Percentiles rank a stretch among this genome's conserved stretches.
phyloP scores from a whole-genome alignment of 495 filamentous ascomycete genomes.

The Penicillium egyptiacum region DNA sequence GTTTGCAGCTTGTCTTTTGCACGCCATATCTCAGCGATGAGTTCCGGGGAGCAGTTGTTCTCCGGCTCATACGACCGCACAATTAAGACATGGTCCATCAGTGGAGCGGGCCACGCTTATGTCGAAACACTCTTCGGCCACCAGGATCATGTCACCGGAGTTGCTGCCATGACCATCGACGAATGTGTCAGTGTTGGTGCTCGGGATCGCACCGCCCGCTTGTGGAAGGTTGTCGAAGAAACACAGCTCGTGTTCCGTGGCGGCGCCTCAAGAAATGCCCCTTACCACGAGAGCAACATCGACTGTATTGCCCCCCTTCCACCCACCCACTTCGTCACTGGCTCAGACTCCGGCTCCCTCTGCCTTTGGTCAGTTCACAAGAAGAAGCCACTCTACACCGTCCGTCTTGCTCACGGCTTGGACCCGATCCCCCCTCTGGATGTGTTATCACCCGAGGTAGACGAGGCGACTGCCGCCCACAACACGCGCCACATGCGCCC shows the following conservation, averaged over 20 bases:
- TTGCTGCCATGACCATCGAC: conserved; percentile 80
- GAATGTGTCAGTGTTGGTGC: conserved; percentile 88
- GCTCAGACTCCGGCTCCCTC: conserved; percentile 82
- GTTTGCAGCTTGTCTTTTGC: conserved; percentile 84
- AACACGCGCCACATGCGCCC: conserved; percentile 43
- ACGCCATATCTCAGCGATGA: conserved; percentile 63
- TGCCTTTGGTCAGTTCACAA: conserved; percentile 89
- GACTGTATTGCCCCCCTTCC: conserved; percentile 89
- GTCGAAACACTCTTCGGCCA: conserved; percentile 96
- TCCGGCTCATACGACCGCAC: conserved; percentile 85
- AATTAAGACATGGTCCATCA: conserved; percentile 81
- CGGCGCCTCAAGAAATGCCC: conserved; percentile 55
- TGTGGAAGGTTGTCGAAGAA: conserved; percentile 98
- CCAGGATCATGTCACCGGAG: conserved; percentile 81
- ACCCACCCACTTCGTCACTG: conserved; percentile 87
- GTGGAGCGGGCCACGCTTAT: conserved; percentile 62
- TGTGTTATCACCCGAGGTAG: conserved; percentile 67
- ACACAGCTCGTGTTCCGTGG: conserved; percentile 93
- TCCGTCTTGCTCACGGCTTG: conserved; percentile 79
- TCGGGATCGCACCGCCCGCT: conserved; percentile 84
- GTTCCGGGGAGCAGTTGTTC: conserved; percentile 76
- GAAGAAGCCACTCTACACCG: conserved; percentile 88
- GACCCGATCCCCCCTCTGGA: conserved; percentile 63
- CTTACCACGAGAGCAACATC: conserved; percentile 77
- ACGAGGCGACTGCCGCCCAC: conserved; percentile 61